Base-by-base conservation (phyloP, 352 stramenopile species). In the Elongisporangium anandrum region DNA sequence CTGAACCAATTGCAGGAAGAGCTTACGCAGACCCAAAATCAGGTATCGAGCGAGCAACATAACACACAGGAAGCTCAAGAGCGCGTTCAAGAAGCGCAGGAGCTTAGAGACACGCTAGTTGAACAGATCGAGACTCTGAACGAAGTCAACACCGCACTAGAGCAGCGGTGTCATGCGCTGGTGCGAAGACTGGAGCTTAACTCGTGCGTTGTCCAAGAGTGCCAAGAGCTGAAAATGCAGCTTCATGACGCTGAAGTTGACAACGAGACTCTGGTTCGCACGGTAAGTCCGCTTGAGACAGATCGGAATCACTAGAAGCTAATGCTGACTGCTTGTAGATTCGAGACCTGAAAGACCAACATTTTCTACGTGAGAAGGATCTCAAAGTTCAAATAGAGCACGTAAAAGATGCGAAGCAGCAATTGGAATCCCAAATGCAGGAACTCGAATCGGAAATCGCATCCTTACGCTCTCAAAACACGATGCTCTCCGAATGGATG, bases 401-500 rank as follows among this genome's bases (percentile, higher is more conserved):
- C 20, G 59, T 68, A 0, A 81, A 78, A 21, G 72, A 75, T 39
- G 69, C 83, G 38, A 90, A 79, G 53, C 58, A 69, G 2, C 61
- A 70, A 13, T 41, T 85, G 1, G 68, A 81, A 20, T 64, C 73
- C 20, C 70, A 80, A 26, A 61, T 89, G 1, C 45, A 54, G 1
- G 83, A 91, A 38, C 61, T 92, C 16, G 66, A 91, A 48, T 63
- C 65, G n/a, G 85, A 95, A 26, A 58, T 90, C 12, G 61, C 63
- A 4, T 76, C 81, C 0, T 56, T 92, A 19, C 77, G 83, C 9
- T 65, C 76, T 10, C 79, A 90, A 54, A 91, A 89, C 54, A 76
- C 75, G 8, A 59, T 90, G 26, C 81, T 88, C 38, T 91, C 81
- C 19, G 81, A 92, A 60, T 92, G 80, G 76, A 88, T 91, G 85